Conservation (phyloP, 2,329 filamentous ascomycete genomes). For the Trichoderma arundinaceum region DNA sequence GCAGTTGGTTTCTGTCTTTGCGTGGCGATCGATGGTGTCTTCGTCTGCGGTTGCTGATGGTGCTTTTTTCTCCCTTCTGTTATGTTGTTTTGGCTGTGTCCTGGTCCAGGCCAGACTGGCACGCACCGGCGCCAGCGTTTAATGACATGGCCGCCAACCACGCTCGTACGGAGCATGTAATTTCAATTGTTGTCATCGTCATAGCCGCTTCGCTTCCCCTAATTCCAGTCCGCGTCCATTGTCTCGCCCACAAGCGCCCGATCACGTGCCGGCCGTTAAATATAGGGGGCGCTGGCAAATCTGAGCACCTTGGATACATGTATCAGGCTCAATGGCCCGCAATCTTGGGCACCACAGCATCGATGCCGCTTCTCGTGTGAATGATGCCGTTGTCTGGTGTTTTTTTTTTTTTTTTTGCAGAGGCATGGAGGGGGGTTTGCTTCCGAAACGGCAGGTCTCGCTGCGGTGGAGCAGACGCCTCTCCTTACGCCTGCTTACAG, state of each 20-base stretch:
- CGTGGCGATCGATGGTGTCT: no score
- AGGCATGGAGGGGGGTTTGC: background rate
- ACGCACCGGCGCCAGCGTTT: constrained; percentile 21
- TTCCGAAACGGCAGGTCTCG: constrained; percentile 22
- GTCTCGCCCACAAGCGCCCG: background rate
- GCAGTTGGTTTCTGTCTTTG: no score
- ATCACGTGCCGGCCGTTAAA: constrained; percentile 27
- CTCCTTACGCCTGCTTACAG: constrained; percentile 21
- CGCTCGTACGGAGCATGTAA: constrained; percentile 8
- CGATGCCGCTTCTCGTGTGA: constrained; percentile 10
- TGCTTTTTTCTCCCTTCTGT: background rate
- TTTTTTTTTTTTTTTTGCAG: background rate
- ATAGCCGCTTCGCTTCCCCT: constrained; percentile 30
- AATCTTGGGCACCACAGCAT: constrained; percentile 24
- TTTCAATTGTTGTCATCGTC: constrained; percentile 28
- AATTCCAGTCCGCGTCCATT: constrained; percentile 22
- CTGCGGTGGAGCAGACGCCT: constrained; percentile 12
- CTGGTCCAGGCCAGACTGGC: background rate
- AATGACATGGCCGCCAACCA: constrained; percentile 13
- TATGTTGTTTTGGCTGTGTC: constrained; percentile 9
- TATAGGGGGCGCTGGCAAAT: constrained; percentile 1
- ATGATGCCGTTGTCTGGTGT: constrained; percentile 16
- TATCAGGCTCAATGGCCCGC: no score
- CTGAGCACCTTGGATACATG: no score
- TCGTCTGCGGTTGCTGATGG: background rate